Percentiles rank a stretch among this genome's conserved stretches.
Evolutionary conservation across 164 flowering plant species (phyloP).

Genomic region (Nelumbo lutea): DNA sequence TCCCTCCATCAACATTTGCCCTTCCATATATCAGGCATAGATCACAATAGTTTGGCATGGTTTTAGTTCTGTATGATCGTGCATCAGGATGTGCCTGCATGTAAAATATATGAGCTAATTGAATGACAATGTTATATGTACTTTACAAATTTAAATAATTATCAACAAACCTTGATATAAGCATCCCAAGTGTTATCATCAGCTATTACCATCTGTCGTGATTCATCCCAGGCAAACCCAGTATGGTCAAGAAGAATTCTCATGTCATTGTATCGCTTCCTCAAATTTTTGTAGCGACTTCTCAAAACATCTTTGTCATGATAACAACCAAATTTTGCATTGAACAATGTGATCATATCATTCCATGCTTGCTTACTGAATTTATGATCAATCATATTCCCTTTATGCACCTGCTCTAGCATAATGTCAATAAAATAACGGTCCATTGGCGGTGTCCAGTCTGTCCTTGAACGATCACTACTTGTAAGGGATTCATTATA

Average conservation of each 20-base stretch:
- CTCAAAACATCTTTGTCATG: slow-evolving; percentile 1
- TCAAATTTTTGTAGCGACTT: slow-evolving; percentile 1
- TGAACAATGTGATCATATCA: neutral
- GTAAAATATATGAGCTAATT: neutral
- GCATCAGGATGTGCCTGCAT: neutral
- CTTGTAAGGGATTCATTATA: neutral
- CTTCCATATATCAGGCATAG: neutral
- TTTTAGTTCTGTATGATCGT: neutral
- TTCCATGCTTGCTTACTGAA: neutral
- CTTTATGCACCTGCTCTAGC: neutral
- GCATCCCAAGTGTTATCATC: neutral
- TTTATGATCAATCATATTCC: slow-evolving; percentile 2
- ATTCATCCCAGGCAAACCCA: slow-evolving; percentile 1
- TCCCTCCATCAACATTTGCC: neutral
- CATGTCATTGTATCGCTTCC: neutral
- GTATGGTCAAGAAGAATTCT: neutral
- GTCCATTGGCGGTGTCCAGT: neutral
- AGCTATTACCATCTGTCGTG: neutral
- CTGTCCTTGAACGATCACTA: neutral
- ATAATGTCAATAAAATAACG: neutral
- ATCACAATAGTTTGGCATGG: neutral
- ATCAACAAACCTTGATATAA: neutral
- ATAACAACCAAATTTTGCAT: neutral
- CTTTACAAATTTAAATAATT: neutral
- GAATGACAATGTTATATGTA: neutral